A percentile compares a stretch with the other conserved stretches of the same genome.
Conservation (phyloP, 129 eudicot species). For the Cynara cardunculus region DNA sequence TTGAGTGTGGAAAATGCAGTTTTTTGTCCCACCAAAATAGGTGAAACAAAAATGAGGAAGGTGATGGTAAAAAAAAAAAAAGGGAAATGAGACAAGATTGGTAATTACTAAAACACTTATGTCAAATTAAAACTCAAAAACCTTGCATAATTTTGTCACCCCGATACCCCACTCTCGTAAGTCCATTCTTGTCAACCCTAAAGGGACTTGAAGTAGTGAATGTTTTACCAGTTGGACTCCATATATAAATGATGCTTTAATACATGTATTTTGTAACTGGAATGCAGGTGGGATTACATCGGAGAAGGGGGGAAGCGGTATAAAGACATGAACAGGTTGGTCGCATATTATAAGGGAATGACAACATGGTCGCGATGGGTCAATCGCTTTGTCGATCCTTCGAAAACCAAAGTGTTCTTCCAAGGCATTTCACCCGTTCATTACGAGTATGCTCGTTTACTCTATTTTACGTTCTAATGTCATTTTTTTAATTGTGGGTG, state of each 20-base stretch:
- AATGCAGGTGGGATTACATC: slow-evolving; percentile 67
- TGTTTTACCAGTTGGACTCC: neutral
- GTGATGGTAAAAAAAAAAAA: too few species aligned
- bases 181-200: too few species aligned
- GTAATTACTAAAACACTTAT: too few species aligned
- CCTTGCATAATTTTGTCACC: too few species aligned
- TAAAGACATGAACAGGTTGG: slow-evolving; percentile 67
- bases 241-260: neutral
- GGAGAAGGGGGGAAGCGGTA: slow-evolving; percentile 55
- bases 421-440: slow-evolving; percentile 80
- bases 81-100: too few species aligned
- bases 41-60: too few species aligned
- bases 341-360: slow-evolving; percentile 72
- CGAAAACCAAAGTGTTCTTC: slow-evolving; percentile 76
- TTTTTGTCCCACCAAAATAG: too few species aligned
- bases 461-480: neutral
- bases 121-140: too few species aligned
- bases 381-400: slow-evolving; percentile 50
- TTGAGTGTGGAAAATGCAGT: too few species aligned
- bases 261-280: neutral
- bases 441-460: slow-evolving; percentile 43
- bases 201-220: neutral
- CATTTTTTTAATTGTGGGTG: neutral
- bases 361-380: slow-evolving; percentile 95
- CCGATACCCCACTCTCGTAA: too few species aligned